These are phyloP conservation scores for Chlorophyllum brunneum DNA, from an alignment of 768 basidiomycete genomes.

Conservation along the genomic window DNA sequence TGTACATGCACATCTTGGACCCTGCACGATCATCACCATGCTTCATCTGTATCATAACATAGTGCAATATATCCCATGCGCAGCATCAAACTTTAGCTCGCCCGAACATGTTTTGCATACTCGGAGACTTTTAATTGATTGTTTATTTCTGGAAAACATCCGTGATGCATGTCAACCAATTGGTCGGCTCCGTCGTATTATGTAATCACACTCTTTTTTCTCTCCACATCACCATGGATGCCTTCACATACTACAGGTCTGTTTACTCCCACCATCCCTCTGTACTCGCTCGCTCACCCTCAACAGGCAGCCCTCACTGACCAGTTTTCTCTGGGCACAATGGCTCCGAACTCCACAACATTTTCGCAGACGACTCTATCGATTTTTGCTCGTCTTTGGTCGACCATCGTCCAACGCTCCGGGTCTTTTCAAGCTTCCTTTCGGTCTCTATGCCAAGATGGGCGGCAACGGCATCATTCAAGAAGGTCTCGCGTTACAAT, in stretches of 20 bases:
- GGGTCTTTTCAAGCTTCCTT: conserved; percentile 4
- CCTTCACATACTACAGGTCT: background rate
- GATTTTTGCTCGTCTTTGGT: background rate
- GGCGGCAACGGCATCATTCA: background rate
- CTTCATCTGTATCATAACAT: conserved; percentile 6
- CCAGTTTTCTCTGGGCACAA: background rate
- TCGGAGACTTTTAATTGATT: background rate
- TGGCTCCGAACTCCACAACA: background rate
- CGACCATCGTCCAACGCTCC: conserved; percentile 3
- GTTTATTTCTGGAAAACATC: background rate
- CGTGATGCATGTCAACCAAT: conserved; percentile 1
- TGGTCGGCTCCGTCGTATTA: background rate
- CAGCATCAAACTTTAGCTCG: background rate
- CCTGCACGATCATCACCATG: background rate
- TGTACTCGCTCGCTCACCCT: background rate
- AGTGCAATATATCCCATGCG: conserved; percentile 10
- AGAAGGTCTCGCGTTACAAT: conserved; percentile 8
- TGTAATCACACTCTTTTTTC: background rate
- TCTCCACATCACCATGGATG: background rate
- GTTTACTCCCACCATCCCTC: background rate
- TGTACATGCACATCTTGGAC: conserved; percentile 8
- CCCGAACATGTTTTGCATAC: background rate
- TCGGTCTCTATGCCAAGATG: conserved; percentile 9
- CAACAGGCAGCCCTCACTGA: background rate
- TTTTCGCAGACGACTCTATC: conserved; percentile 2